A percentile compares a stretch with the other conserved stretches of the same genome.
These are phyloP conservation scores for Vigna radiata DNA, from an alignment of 306 rosid genomes.

Conservation along the genomic window DNA sequence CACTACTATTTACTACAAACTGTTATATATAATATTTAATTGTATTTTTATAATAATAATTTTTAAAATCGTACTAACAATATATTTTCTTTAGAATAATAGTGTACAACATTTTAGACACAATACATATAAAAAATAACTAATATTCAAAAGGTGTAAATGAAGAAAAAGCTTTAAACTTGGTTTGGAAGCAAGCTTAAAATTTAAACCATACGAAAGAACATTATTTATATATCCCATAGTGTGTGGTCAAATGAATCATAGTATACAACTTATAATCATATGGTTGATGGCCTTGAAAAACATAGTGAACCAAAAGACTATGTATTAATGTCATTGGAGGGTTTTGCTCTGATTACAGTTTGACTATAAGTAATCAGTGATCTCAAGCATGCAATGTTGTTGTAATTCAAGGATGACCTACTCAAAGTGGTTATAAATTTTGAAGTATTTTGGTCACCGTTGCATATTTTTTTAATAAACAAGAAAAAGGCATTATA, in stretches of 20 bases:
- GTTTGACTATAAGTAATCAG: constrained; percentile 36
- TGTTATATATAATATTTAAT: too few species aligned
- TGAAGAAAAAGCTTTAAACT: not conserved
- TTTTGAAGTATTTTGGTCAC: too few species aligned
- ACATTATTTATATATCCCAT: constrained; percentile 11
- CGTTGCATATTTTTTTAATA: too few species aligned
- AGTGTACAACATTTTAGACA: too few species aligned
- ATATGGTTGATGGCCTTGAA: constrained; percentile 30
- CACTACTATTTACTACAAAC: too few species aligned
- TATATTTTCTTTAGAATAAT: too few species aligned
- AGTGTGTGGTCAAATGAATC: constrained; percentile 38
- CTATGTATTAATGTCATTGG: constrained; percentile 7
- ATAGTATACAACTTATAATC: constrained; percentile 30
- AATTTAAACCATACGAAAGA: constrained; percentile 14
- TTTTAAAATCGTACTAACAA: not conserved
- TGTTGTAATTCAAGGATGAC: not conserved
- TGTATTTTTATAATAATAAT: too few species aligned
- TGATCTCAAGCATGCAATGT: constrained; percentile 31
- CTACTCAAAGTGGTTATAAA: not conserved
- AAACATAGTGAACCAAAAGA: constrained; percentile 12
- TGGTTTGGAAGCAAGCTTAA: constrained; percentile 34
- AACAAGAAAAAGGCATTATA: too few species aligned
- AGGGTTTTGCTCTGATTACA: constrained; percentile 41
- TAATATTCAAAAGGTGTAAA: not conserved
- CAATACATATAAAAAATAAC: not conserved